Conservation (phyloP, 2,329 filamentous ascomycete species). For the Penicillium vulpinum region DNA sequence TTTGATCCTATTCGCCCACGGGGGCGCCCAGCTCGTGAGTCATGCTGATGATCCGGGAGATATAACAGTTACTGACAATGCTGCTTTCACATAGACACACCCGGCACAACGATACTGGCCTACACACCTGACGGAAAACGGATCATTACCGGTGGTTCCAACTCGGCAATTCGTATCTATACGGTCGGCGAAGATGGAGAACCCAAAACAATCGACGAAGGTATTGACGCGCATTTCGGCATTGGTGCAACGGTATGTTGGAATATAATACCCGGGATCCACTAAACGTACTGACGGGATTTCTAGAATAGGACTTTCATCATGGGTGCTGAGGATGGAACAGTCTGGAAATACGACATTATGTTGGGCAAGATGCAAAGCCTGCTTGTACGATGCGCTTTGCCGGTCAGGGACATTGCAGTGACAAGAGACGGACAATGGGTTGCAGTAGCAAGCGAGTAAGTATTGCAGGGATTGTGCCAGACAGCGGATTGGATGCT, state of each 20-base stretch:
- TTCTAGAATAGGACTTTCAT: slow-evolving; percentile 76
- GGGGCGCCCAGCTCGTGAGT: slow-evolving; percentile 52
- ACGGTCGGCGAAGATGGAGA: slow-evolving; percentile 89
- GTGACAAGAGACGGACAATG: slow-evolving; percentile 79
- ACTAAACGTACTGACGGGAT: slow-evolving; percentile 5
- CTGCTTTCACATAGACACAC: slow-evolving; percentile 60
- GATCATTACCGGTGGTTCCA: slow-evolving; percentile 86
- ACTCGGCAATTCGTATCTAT: slow-evolving; percentile 91
- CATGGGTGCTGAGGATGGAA: slow-evolving; percentile 88
- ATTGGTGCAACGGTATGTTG: slow-evolving; percentile 67
- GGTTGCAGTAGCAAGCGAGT: slow-evolving; percentile 95
- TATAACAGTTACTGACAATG: slow-evolving; percentile 8
- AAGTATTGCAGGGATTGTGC: slow-evolving; percentile 27
- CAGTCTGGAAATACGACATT: slow-evolving; percentile 91
- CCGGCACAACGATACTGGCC: slow-evolving; percentile 79
- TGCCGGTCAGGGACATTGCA: slow-evolving; percentile 82
- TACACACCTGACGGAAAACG: slow-evolving; percentile 88
- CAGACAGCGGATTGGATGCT: slow-evolving; percentile 1
- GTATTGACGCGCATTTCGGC: slow-evolving; percentile 79
- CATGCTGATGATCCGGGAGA: neutral
- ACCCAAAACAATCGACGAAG: slow-evolving; percentile 87
- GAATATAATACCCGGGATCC: neutral
- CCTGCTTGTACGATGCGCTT: slow-evolving; percentile 77
- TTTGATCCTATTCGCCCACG: slow-evolving; percentile 40
- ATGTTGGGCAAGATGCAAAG: slow-evolving; percentile 68